Base-by-base conservation (phyloP, 768 basidiomycete species). In the Boletus fagicola region DNA sequence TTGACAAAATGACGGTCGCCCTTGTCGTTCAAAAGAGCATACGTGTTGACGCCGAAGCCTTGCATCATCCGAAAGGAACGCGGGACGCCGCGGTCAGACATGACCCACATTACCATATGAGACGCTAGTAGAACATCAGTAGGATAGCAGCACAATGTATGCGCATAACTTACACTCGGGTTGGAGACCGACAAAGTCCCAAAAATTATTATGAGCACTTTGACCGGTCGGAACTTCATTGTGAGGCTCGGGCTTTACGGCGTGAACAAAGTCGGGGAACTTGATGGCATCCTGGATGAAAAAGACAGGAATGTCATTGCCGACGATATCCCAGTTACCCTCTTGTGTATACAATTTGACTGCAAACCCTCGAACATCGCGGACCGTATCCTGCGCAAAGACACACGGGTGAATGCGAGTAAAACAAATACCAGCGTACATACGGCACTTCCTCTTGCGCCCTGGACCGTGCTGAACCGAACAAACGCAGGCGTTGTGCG, bases 61-160 rank as follows among this genome's bases (percentile, higher is more conserved):
- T 93, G 90, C 84, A 95, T 90, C 86, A 89, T 92, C 53, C 92
- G 83, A 71, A 77, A 88, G 6, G 91, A 92, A 20, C 92, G 85
- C 15, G 93, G 94, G 57, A 96, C 85, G 4, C 80, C 84, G 63
- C 92, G 84, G 69, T 95, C 93, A 12, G 88, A 90, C 82, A 95
- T 85, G 36, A 77, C 78, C 92, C 92, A 95, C 81, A 89, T 84
- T 11, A 87, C 73, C 86, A 88, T 89, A 61, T 90, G 86, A 1
- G 85, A 78, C 24, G 84, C 84, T 81, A 51, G 20, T 28, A 39
- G 43, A 64, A 57, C 64, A 68, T 73, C n/a, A 61, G 59, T 16
- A 33, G 26, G 22, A 22, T 28, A 31, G 39, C 20, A 18, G 20
- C 9, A 20, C 10, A 26, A 45, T 24, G 13, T n/a, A 51, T 55